Evolutionary conservation across 2,329 filamentous ascomycete genomes (phyloP).

Genomic region (Arthroderma uncinatum): DNA sequence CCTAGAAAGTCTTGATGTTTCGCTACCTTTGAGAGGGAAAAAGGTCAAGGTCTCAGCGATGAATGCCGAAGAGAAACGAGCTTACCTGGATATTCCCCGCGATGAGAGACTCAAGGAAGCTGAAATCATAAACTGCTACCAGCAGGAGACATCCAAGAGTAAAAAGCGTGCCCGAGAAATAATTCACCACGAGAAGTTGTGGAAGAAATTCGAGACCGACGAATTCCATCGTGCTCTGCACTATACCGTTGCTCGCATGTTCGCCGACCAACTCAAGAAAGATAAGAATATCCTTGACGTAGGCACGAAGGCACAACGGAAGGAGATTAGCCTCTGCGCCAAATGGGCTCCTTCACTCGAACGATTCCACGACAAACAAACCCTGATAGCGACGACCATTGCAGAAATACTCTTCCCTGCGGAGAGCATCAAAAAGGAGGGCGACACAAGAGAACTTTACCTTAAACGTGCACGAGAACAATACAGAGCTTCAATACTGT

Average conservation of each 20-base stretch:
- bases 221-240: constrained; percentile 43
- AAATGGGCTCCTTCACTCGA: constrained; percentile 51
- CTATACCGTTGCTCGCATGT: constrained; percentile 44
- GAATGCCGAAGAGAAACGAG: neutral
- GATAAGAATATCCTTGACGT: constrained; percentile 38
- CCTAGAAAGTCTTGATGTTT: neutral
- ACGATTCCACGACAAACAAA: constrained; percentile 48
- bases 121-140: constrained; percentile 18
- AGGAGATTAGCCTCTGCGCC: constrained; percentile 44
- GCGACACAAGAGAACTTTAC: constrained; percentile 38
- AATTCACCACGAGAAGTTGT: constrained; percentile 33
- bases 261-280: constrained; percentile 43
- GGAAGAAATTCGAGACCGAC: constrained; percentile 35
- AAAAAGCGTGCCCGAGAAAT: constrained; percentile 24
- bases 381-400: constrained; percentile 46
- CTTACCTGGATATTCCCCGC: neutral
- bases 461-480: constrained; percentile 44
- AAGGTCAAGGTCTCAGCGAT: neutral
- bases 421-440: constrained; percentile 24
- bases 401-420: constrained; percentile 44
- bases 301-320: constrained; percentile 31
- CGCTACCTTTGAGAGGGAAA: neutral
- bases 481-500: constrained; percentile 42
- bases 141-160: neutral
- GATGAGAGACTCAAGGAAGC: neutral